Evolutionary conservation across 106 monocot species (phyloP).

Genomic region (Acanthochlamys bracteata): DNA sequence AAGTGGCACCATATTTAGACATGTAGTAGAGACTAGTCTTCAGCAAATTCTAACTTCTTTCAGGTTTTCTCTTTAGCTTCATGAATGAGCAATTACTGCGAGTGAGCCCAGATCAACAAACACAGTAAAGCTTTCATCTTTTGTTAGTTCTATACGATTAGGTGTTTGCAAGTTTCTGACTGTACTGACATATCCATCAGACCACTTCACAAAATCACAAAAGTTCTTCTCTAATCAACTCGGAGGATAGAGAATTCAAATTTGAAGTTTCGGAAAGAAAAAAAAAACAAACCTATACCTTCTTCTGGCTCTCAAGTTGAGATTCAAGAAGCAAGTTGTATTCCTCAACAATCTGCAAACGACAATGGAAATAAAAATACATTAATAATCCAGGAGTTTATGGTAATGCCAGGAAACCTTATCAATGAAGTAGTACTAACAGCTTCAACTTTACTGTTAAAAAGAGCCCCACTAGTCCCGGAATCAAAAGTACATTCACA

Average conservation of each 20-base stretch:
- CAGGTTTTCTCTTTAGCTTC: background rate
- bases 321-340: conserved; percentile 81
- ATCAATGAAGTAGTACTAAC: conserved; percentile 26
- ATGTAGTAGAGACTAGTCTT: background rate
- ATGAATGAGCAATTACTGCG: too few species aligned
- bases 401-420: background rate
- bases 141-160: too few species aligned
- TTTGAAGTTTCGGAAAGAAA: background rate
- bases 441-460: conserved; percentile 83
- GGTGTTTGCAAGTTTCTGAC: too few species aligned
- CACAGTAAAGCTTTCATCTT: too few species aligned
- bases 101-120: too few species aligned
- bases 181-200: too few species aligned
- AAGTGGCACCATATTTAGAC: background rate
- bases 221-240: too few species aligned
- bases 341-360: conserved; percentile 22
- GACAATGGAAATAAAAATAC: background rate
- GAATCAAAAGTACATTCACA: conserved; percentile 46
- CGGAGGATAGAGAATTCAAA: too few species aligned
- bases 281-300: conserved; percentile 33
- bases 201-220: too few species aligned
- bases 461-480: conserved; percentile 51
- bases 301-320: conserved; percentile 85
- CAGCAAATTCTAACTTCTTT: background rate
- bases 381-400: background rate